A percentile compares a stretch with the other conserved stretches of the same genome.
Conservation (phyloP, 768 basidiomycete genomes). For the Wakefieldia striispora region DNA sequence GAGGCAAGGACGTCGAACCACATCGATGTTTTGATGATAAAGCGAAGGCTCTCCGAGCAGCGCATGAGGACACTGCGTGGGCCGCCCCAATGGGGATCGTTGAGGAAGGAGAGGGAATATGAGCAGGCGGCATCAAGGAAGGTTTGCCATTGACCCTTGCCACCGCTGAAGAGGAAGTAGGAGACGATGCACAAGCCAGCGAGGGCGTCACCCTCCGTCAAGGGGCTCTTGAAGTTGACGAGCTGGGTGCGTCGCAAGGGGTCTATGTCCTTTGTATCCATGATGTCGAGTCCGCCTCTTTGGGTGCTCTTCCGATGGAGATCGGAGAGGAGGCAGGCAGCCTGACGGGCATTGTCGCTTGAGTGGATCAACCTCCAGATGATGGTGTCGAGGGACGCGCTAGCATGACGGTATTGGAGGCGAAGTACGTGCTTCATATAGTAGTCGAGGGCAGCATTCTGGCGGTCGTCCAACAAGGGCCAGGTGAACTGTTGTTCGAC, state of each 20-base stretch:
- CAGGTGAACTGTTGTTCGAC: conserved; percentile 12
- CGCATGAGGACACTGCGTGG: conserved; percentile 44
- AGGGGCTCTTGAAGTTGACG: conserved; percentile 16
- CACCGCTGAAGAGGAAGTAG: conserved; percentile 74
- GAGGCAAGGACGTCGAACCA: conserved; percentile 88
- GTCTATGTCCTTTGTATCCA: conserved; percentile 24
- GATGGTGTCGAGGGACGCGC: conserved; percentile 41
- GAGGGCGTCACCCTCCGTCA: conserved; percentile 69
- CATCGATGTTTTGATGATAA: conserved; percentile 80
- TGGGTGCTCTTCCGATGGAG: conserved; percentile 44
- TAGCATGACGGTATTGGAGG: conserved; percentile 70
- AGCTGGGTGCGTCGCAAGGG: conserved; percentile 27
- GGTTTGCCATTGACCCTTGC: conserved; percentile 62
- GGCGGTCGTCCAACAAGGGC: conserved; percentile 13
- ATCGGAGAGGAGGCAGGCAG: conserved; percentile 61
- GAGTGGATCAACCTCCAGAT: conserved; percentile 52
- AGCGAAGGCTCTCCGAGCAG: conserved; percentile 53
- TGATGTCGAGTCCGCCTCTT: conserved; percentile 15
- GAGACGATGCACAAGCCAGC: conserved; percentile 76
- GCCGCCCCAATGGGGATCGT: conserved; percentile 34
- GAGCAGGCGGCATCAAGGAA: conserved; percentile 62
- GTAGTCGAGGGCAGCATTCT: conserved; percentile 30
- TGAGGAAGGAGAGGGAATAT: conserved; percentile 53
- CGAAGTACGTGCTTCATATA: conserved; percentile 64
- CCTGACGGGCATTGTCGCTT: conserved; percentile 49